These are phyloP conservation scores for Blastocladiella britannica DNA, from an alignment of 192 early-diverging fungal species.

Conservation along the genomic window DNA sequence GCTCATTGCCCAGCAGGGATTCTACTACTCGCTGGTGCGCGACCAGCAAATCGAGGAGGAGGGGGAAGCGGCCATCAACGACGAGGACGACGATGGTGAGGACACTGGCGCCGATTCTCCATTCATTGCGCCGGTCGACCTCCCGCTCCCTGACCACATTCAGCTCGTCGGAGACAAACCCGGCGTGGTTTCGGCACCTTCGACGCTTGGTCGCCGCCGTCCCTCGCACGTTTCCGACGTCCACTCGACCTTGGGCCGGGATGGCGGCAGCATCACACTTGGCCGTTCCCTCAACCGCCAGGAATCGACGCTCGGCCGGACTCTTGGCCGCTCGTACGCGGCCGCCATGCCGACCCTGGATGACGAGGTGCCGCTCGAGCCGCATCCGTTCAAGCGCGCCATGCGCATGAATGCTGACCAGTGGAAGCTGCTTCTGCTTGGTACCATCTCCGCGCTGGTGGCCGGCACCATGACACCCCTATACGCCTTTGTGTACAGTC, in stretches of 20 bases:
- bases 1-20: constrained; percentile 36
- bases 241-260: no score
- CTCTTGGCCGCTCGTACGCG: no score
- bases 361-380: background rate
- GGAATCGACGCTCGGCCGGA: background rate
- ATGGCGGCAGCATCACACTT: no score
- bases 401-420: background rate
- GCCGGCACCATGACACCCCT: background rate
- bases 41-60: constrained; percentile 41
- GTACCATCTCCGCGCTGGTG: background rate
- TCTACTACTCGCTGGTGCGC: constrained; percentile 41
- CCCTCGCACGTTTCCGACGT: no score
- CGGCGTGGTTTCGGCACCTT: no score
- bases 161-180: no score
- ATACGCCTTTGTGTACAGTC: background rate
- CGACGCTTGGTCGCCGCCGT: no score
- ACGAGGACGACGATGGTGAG: constrained; percentile 9
- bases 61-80: constrained; percentile 3
- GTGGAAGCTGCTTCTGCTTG: background rate
- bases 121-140: background rate
- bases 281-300: background rate
- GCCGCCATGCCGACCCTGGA: background rate
- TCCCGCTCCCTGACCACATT: no score
- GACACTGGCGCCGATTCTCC: constrained; percentile 3
- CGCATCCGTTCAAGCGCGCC: background rate